Conservation (phyloP, 2,329 filamentous ascomycete species). For the Fusarium tupiense region DNA sequence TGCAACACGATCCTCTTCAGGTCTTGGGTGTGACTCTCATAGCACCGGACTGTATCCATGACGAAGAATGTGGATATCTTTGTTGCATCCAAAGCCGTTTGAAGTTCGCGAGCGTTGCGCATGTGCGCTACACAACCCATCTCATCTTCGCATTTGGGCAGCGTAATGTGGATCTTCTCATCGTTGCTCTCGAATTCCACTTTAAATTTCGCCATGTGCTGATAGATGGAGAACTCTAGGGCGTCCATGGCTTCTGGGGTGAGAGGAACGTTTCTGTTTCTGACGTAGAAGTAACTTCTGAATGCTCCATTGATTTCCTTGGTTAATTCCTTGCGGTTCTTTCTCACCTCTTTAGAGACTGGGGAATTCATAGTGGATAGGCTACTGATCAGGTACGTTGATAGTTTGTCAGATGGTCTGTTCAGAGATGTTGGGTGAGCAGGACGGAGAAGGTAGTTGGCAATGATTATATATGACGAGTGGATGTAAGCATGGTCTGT, state of each 20-base stretch:
- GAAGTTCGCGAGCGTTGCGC: neutral
- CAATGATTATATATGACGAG: fast-evolving
- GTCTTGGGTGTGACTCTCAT: neutral
- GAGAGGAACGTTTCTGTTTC: neutral
- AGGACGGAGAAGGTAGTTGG: neutral
- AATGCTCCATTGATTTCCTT: neutral
- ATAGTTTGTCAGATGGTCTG: neutral
- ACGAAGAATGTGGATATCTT: neutral
- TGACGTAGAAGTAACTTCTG: neutral
- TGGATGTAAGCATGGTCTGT: fast-evolving
- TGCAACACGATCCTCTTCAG: neutral
- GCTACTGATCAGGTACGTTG: neutral
- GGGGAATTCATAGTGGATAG: neutral
- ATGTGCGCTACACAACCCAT: neutral
- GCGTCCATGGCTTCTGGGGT: neutral
- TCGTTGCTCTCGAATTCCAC: neutral
- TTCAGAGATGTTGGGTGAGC: neutral
- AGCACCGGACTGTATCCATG: neutral
- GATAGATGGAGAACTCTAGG: fast-evolving
- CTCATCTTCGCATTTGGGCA: neutral
- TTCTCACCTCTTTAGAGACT: neutral
- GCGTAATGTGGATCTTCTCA: neutral
- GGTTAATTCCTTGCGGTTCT: neutral
- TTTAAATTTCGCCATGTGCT: neutral
- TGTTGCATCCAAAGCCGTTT: neutral